Evolutionary conservation across 208 protist genomes (phyloP).

Genomic region (Leishmania aethiopica): DNA sequence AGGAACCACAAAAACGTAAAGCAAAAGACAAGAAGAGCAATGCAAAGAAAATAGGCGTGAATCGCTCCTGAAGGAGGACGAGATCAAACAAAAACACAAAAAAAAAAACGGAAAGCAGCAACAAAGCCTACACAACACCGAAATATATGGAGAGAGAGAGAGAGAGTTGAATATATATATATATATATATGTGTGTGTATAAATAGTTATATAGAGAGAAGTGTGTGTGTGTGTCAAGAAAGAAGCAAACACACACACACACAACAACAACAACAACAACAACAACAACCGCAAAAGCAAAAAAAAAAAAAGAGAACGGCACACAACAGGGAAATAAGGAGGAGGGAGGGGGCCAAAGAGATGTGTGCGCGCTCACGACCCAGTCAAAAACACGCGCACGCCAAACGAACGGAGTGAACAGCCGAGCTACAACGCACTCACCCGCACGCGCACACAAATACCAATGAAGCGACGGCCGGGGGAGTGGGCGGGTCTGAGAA

Average conservation of each 20-base stretch:
- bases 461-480: neutral
- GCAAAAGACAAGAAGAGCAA: neutral
- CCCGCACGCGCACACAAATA: neutral
- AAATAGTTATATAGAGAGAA: neutral
- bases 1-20: neutral
- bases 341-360: neutral
- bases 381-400: neutral
- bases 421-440: neutral
- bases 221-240: neutral
- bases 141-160: neutral
- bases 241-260: neutral
- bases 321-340: neutral
- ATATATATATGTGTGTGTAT: neutral
- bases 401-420: neutral
- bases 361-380: neutral
- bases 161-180: neutral
- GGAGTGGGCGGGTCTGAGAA: neutral
- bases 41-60: too few species aligned
- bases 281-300: neutral
- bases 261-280: neutral
- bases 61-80: neutral
- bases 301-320: too few species aligned
- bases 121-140: neutral
- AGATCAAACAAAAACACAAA: conserved; percentile 15
- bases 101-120: neutral